Evolutionary conservation across 305 asterid genomes (phyloP).

Genomic region (Lippia alba): DNA sequence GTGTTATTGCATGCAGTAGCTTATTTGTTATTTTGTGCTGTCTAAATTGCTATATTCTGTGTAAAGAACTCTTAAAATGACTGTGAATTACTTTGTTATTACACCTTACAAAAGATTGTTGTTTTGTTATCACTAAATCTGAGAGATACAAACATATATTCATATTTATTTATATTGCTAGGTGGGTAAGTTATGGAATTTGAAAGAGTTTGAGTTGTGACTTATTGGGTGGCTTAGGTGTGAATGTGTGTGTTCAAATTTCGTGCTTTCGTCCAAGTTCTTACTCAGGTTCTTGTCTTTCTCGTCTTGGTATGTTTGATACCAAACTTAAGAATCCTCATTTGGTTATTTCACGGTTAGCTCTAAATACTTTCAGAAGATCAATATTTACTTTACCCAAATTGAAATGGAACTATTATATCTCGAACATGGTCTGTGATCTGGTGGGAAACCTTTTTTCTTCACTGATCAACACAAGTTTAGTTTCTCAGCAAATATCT

Average conservation of each 20-base stretch:
- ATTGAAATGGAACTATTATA: conserved; percentile 27
- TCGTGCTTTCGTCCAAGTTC: conserved; percentile 10
- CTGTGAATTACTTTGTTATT: no score
- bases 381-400: conserved; percentile 16
- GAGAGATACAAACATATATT: no score
- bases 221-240: no score
- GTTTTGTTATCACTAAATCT: no score
- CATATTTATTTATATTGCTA: no score
- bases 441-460: conserved; percentile 14
- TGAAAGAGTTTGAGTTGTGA: no score
- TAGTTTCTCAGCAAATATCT: neutral
- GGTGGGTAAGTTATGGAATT: no score
- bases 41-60: neutral
- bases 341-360: conserved; percentile 17
- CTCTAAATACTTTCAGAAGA: conserved; percentile 25
- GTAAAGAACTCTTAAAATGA: no score
- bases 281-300: conserved; percentile 12
- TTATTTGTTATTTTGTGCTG: conserved; percentile 6
- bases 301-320: conserved; percentile 6
- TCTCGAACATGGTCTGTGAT: conserved; percentile 19
- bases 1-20: conserved; percentile 4
- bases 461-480: neutral
- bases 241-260: neutral
- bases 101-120: no score
- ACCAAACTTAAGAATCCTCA: conserved; percentile 19